phyloP scores from a whole-genome alignment of 805 yeast genomes.

The Wickerhamomyces silvicola region DNA sequence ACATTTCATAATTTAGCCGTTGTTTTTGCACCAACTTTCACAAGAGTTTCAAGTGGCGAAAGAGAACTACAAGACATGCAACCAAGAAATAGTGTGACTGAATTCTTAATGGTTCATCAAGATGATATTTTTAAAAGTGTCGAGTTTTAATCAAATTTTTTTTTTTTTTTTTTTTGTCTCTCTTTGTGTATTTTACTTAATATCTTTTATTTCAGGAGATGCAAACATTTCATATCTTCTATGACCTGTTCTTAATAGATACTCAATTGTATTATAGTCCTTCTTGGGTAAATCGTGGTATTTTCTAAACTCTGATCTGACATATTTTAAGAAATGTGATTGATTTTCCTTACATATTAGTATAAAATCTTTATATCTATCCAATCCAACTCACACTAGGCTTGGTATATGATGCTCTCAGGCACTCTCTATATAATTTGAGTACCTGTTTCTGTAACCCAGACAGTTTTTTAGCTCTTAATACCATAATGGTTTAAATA shows the following conservation, averaged over 20 bases:
- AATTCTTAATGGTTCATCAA: conserved; percentile 53
- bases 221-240: conserved; percentile 67
- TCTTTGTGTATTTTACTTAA: conserved; percentile 21
- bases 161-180: not conserved
- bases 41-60: conserved; percentile 72
- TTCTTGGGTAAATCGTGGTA: conserved; percentile 56
- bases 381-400: conserved; percentile 34
- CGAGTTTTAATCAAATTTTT: not conserved
- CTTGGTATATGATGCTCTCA: conserved; percentile 38
- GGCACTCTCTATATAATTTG: conserved; percentile 40
- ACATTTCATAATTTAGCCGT: conserved; percentile 74
- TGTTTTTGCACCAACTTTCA: conserved; percentile 91
- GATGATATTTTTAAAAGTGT: conserved; percentile 27
- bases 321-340: conserved; percentile 36
- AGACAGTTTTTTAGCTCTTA: conserved; percentile 25
- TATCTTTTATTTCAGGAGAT: conserved; percentile 65
- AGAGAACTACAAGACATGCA: conserved; percentile 84
- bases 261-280: conserved; percentile 82
- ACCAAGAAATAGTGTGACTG: conserved; percentile 70
- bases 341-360: no score
- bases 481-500: conserved; percentile 23
- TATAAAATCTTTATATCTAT: no score
- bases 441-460: conserved; percentile 51
- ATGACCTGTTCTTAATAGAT: conserved; percentile 70
- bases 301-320: conserved; percentile 56